Evolutionary conservation across 768 basidiomycete species (phyloP), one percentile per base, ranked within the genome.

Genomic region (Filobasidium wieringae): DNA sequence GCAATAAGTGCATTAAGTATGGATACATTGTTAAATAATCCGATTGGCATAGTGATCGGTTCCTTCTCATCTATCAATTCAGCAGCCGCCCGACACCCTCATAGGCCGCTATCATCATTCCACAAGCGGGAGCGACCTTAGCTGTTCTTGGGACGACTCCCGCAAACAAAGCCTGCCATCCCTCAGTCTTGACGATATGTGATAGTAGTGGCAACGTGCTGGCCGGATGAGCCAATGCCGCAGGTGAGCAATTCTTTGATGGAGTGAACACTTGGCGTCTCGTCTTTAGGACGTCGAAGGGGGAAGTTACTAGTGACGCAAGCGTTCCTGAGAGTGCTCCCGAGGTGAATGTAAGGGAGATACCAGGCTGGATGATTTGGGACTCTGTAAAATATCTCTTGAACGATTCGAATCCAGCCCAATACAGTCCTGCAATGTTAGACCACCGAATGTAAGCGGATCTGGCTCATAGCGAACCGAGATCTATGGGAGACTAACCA

Each of bases 101-200:
- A 70, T 85, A 97, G 72, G 85, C 91, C 56, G 87, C 83, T 71
- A 96, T 95, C 93, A 97, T 96, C 64, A 99, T 85, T 24, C 93
- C 93, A 74, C 95, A 99, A 39, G 93, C 95, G 36, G 95, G 95
- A 11, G 89, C 89, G 62, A 95, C 93, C 75, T 97, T 99, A 40
- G 83, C 89, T 53, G 92, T 83, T 36, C 95, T 83, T 51, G 93
- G 93, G 7, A 83, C 73, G 37, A 89, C 75, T 0, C 95, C 95
- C 32, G 88, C 84, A 69, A 86, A 93, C 50, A 96, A 76, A 1
- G 87, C 86, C 8, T 80, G 73, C 4, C 77, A 61, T 1, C 95
- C 95, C 71, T 99, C 95, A 4, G 80, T 84, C 57, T 78, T 81
- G 33, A 88, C 67, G 41, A 97, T 84, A 57, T 82, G 80, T 59